Evolutionary conservation across 768 basidiomycete genomes (phyloP), one percentile per base, ranked within the genome.

Genomic region (Auriscalpium vulgare): DNA sequence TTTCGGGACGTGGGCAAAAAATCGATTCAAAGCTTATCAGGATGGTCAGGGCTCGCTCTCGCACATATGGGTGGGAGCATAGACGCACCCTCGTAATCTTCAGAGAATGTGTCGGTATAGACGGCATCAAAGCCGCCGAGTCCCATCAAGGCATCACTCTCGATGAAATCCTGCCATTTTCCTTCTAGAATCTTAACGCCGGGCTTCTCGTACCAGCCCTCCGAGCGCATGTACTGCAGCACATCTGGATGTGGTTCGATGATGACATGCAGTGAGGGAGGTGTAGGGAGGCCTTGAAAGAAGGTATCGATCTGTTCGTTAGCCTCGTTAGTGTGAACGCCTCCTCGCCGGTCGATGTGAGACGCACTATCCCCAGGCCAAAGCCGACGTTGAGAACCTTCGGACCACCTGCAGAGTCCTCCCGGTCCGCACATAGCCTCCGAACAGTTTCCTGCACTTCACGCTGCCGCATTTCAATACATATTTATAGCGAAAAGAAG

Each of bases 231-330:
- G 62, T 90, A 78, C 50, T 75, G 71, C n/a, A 97, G 78, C 4
- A 98, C 94, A 65, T 94, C 89, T 0, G 88, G 87, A 66, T 99
- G 97, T 1, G 95, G 85, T 71, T 99, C 97, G 55, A 97, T 84
- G 62, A 99, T 95, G 56, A 89, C 83, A 68, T 99, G 97, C 45
- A 80, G 72, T 13, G 75, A 64, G 0, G 94, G 93, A 36, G 74
- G 74, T 6, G 73, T 71, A 3, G 78, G 65, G 13, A 88, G 71
- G 3, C 74, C 67, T 71, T 94, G 90, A 68, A 97, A 91, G 44
- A 91, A 72, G 23, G 74, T 74, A 66, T 97, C 94, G 62, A 97
- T 87, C 94, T 97, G 61, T 36, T 53, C 17, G 43, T 46, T 63
- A 29, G 59, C n/a, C 8, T 29, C 37, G 37, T 47, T 37, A 55